Percentiles rank a stretch among this genome's conserved stretches.
These are phyloP conservation scores for Epichloe sibirici DNA, from an alignment of 2,329 filamentous ascomycete genomes.

Conservation along the genomic window DNA sequence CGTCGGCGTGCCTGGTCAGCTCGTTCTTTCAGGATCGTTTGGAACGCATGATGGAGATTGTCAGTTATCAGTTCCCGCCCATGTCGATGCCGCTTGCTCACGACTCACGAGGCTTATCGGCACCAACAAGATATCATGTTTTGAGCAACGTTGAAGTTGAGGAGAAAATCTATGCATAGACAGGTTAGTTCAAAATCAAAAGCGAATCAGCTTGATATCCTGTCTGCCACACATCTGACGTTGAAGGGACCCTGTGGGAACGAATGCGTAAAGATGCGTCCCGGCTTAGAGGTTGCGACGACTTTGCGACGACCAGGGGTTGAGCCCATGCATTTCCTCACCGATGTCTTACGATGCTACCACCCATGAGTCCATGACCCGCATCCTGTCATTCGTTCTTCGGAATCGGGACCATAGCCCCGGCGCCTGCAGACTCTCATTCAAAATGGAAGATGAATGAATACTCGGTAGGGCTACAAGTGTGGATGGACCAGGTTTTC, in stretches of 20 bases:
- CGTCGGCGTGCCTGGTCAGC: neutral
- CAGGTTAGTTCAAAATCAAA: too few species aligned
- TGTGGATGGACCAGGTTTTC: neutral
- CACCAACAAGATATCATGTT: too few species aligned
- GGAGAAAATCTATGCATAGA: too few species aligned
- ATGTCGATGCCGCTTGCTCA: neutral
- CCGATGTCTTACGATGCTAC: constrained; percentile 5
- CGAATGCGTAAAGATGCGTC: neutral
- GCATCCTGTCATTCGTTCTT: neutral
- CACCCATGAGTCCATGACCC: constrained; percentile 1
- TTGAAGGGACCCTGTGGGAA: too few species aligned
- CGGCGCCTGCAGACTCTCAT: neutral
- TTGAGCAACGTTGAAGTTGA: neutral
- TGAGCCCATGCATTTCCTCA: constrained; percentile 1
- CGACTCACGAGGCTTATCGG: too few species aligned
- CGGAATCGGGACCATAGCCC: neutral
- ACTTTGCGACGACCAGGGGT: neutral
- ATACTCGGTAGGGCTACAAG: neutral
- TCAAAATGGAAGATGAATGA: neutral
- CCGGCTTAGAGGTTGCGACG: neutral
- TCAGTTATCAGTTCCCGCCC: too few species aligned
- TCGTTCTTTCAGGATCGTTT: neutral
- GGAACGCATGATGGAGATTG: neutral
- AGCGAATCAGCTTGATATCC: too few species aligned
- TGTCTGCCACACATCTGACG: too few species aligned